phyloP scores from a whole-genome alignment of 805 yeast species.

The Deakozyma indianensis region DNA sequence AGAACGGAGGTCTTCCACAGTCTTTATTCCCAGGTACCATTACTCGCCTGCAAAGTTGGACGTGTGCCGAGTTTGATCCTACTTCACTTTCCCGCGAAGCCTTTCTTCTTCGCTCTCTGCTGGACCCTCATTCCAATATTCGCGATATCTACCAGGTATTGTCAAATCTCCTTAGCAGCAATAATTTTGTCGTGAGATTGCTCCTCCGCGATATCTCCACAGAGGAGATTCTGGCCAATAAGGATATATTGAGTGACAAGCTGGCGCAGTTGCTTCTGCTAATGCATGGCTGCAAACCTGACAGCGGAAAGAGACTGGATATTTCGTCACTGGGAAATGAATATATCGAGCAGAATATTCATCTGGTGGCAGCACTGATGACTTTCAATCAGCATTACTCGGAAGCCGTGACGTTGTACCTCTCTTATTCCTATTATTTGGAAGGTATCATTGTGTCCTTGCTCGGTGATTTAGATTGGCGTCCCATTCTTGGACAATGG shows the following conservation, averaged over 20 bases:
- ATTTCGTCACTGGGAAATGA: background rate
- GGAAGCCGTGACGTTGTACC: background rate
- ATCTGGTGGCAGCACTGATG: slow-evolving; percentile 1
- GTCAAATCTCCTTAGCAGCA: background rate
- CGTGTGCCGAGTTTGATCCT: slow-evolving; percentile 1
- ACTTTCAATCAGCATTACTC: background rate
- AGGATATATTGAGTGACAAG: background rate
- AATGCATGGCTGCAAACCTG: background rate
- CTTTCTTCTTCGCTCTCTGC: background rate
- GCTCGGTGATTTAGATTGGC: background rate
- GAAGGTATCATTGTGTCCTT: background rate
- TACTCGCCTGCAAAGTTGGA: background rate
- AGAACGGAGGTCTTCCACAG: background rate
- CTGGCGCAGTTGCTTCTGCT: background rate
- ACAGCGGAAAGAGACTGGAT: background rate
- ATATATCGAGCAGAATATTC: background rate
- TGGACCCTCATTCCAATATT: background rate
- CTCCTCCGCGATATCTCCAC: background rate
- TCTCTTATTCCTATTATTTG: background rate
- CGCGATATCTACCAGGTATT: slow-evolving; percentile 1
- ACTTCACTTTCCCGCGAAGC: background rate
- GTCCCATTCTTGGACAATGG: background rate
- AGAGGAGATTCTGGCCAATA: slow-evolving; percentile 1
- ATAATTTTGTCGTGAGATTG: background rate
- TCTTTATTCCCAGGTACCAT: background rate